Conservation (phyloP, 768 basidiomycete species). For the Erythrobasidium yunnanense region DNA sequence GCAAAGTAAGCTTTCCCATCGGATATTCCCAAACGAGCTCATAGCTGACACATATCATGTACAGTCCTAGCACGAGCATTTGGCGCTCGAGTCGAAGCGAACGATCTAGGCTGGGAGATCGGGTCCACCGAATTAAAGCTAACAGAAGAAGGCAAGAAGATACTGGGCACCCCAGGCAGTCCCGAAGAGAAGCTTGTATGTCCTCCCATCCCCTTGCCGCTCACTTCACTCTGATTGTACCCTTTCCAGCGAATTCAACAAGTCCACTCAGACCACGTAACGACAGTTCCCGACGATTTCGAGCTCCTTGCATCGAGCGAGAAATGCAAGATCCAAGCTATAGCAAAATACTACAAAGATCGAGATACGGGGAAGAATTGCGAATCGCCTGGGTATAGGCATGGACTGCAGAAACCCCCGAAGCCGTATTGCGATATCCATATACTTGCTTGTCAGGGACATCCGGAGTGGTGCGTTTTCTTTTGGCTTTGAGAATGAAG, state of each 20-base stretch:
- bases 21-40: background rate
- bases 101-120: slow-evolving; percentile 24
- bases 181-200: too few species aligned
- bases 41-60: background rate
- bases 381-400: slow-evolving; percentile 17
- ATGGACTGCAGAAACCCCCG: slow-evolving; percentile 1
- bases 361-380: background rate
- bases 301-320: slow-evolving; percentile 23
- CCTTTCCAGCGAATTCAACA: slow-evolving; percentile 24
- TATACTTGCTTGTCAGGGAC: slow-evolving; percentile 12
- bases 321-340: slow-evolving; percentile 17
- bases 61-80: slow-evolving; percentile 26
- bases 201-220: too few species aligned
- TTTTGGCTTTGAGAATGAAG: background rate
- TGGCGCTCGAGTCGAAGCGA: background rate
- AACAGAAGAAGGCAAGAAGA: slow-evolving; percentile 16
- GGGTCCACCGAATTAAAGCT: slow-evolving; percentile 13
- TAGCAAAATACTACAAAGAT: slow-evolving; percentile 10
- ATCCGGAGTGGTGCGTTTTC: slow-evolving; percentile 17
- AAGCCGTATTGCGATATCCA: slow-evolving; percentile 18
- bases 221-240: too few species aligned
- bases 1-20: slow-evolving; percentile 1
- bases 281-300: slow-evolving; percentile 22
- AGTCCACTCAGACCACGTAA: slow-evolving; percentile 27
- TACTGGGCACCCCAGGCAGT: slow-evolving; percentile 19